Evolutionary conservation across 163 green algal species (phyloP), one percentile per base, ranked within the genome.

Genomic region (Chlorella variabilis): DNA sequence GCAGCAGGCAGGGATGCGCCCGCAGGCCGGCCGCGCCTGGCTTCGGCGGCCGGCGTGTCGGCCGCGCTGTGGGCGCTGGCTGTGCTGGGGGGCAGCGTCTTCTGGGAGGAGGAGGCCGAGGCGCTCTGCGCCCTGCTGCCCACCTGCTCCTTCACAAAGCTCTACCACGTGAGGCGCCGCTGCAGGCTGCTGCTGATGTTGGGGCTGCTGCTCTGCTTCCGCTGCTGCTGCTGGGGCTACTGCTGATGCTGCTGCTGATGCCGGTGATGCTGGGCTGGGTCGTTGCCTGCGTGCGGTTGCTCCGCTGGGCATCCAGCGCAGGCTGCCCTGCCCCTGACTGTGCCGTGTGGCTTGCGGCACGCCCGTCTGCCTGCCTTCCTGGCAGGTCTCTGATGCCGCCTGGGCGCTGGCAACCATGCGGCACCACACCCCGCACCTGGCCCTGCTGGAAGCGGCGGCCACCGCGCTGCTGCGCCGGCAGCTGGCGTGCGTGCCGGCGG

Each of bases 391-490:
- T 36, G 42, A 86, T 20, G 51, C 38, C 0, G n/a, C 33, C 41
- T 56, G 29, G 74, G 73, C 65, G 15, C 74, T 86, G 38, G 61
- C 31, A 11, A 77, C 34, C 15, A 71, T 39, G 69, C 49, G 78
- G 3, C 75, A 87, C 65, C 54, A 68, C 70, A 85, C 80, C 4
- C 31, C 23, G 4, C 61, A 85, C 75, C 75, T 85, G 63, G 1
- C 41, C 2, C 66, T 77, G 39, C 31, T 85, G 13, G 80, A 85
- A 33, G 11, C 33, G 21, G 20, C 49, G 41, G 78, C 67, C 9
- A 45, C 27, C 0, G 33, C 29, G 66, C 34, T 81, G 59, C n/a
- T 71, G 56, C 38, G 42, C 25, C 51, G 42, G 48, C 9, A n/a
- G 15, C 48, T 36, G 45, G 20, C 49, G 20, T 29, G 2, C 20